A percentile compares a stretch with the other conserved stretches of the same genome.
Conservation (phyloP, 306 rosid genomes). For the Cicer judaicum region DNA sequence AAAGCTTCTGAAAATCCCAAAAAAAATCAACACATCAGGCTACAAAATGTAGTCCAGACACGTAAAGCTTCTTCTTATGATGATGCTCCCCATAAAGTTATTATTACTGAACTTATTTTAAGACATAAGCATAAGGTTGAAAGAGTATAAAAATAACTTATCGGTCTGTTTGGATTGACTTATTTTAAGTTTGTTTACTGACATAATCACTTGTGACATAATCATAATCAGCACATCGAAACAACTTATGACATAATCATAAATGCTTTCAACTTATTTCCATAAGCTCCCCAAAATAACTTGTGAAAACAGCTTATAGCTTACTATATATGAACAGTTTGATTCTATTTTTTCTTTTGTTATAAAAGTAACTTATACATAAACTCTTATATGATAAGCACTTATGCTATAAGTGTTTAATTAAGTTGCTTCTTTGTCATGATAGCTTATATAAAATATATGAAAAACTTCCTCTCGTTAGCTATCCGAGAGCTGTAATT, state of each 20-base stretch:
- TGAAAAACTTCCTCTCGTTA: too few relatives aligned
- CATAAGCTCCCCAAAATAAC: not conserved
- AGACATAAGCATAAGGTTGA: not conserved
- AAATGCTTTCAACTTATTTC: not conserved
- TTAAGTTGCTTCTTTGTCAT: not conserved
- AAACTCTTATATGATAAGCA: not conserved
- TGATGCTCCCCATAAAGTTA: not conserved
- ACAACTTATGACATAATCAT: not conserved
- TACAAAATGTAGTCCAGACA: slow-evolving; percentile 21
- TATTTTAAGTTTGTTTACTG: not conserved
- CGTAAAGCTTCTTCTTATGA: not conserved
- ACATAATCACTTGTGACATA: not conserved
- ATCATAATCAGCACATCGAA: not conserved
- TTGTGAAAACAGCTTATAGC: not conserved
- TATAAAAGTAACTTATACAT: not conserved
- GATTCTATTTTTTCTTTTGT: not conserved
- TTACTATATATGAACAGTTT: not conserved
- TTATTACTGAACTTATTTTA: not conserved
- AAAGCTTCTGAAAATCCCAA: slow-evolving; percentile 68
- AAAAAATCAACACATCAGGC: slow-evolving; percentile 24
- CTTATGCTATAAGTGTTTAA: not conserved
- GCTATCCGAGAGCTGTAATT: too few relatives aligned
- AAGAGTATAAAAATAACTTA: not conserved
- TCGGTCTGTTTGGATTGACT: not conserved
- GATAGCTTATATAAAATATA: too few relatives aligned